phyloP scores from a whole-genome alignment of 805 yeast genomes.

The Maudiozyma serrabonitensis region DNA sequence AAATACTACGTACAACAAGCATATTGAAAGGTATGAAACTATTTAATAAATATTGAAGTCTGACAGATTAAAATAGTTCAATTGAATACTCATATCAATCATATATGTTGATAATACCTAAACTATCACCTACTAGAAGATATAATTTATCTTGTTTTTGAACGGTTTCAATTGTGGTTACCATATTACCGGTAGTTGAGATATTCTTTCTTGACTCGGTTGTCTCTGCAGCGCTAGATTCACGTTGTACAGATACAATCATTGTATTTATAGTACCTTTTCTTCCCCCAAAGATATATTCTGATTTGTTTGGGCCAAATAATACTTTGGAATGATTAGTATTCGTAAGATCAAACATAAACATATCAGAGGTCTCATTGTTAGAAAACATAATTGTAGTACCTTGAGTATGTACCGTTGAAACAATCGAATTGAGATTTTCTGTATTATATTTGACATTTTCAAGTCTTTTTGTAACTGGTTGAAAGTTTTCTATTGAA shows the following conservation, averaged over 20 bases:
- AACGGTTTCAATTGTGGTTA: neutral
- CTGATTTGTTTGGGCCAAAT: slow-evolving; percentile 3
- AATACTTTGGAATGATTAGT: slow-evolving; percentile 7
- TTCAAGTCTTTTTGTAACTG: slow-evolving; percentile 9
- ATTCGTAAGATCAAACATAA: slow-evolving; percentile 12
- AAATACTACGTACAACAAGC: too few relatives aligned
- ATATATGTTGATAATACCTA: slow-evolving; percentile 1
- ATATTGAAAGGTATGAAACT: too few relatives aligned
- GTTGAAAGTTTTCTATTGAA: slow-evolving; percentile 13
- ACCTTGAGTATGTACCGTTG: slow-evolving; percentile 6
- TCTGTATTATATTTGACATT: slow-evolving; percentile 2
- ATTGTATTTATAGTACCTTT: slow-evolving; percentile 18
- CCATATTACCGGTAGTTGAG: neutral
- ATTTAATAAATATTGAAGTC: too few relatives aligned
- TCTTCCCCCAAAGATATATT: slow-evolving; percentile 4
- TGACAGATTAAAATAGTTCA: neutral
- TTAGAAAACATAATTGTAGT: slow-evolving; percentile 13
- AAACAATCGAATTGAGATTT: neutral
- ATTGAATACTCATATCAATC: neutral
- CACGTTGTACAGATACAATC: slow-evolving; percentile 5
- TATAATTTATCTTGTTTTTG: neutral
- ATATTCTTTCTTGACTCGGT: neutral
- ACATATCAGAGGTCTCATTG: slow-evolving; percentile 10
- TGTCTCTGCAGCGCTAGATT: neutral
- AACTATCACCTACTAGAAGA: neutral